Evolutionary conservation across 352 stramenopile species (phyloP).

Genomic region (Phytophthora chlamydospora): DNA sequence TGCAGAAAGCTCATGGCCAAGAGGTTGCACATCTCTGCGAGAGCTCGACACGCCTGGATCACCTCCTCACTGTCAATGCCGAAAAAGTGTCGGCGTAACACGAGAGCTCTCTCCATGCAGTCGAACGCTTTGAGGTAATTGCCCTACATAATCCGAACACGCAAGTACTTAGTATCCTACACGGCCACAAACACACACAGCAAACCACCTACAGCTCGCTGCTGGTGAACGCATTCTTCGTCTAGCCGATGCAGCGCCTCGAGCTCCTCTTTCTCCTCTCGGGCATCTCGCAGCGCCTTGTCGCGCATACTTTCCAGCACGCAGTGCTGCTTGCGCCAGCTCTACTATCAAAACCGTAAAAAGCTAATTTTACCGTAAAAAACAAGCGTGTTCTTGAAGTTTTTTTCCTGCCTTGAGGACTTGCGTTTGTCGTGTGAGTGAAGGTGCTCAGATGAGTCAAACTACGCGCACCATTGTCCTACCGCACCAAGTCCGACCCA

Average conservation of each 20-base stretch:
- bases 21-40: slow-evolving; percentile 95
- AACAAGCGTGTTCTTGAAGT: too few species aligned
- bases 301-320: slow-evolving; percentile 18
- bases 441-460: slow-evolving; percentile 28
- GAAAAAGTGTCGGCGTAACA: slow-evolving; percentile 93
- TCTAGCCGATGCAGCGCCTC: slow-evolving; percentile 90
- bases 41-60: slow-evolving; percentile 79
- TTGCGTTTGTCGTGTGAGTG: slow-evolving; percentile 30
- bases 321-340: not conserved
- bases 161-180: not conserved
- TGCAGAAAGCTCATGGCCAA: slow-evolving; percentile 95
- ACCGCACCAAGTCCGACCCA: slow-evolving; percentile 24
- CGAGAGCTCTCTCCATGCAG: slow-evolving; percentile 92
- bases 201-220: slow-evolving; percentile 60
- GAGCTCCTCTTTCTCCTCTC: slow-evolving; percentile 79
- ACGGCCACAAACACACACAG: not conserved
- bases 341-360: not conserved
- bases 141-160: slow-evolving; percentile 44
- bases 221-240: slow-evolving; percentile 89
- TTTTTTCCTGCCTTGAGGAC: too few species aligned
- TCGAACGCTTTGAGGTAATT: slow-evolving; percentile 93
- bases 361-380: slow-evolving; percentile 19
- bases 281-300: slow-evolving; percentile 45
- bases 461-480: slow-evolving; percentile 21
- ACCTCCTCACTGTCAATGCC: slow-evolving; percentile 90